Evolutionary conservation across 805 yeast species (phyloP), one percentile per base, ranked within the genome.

Genomic region (Metschnikowia anglica): DNA sequence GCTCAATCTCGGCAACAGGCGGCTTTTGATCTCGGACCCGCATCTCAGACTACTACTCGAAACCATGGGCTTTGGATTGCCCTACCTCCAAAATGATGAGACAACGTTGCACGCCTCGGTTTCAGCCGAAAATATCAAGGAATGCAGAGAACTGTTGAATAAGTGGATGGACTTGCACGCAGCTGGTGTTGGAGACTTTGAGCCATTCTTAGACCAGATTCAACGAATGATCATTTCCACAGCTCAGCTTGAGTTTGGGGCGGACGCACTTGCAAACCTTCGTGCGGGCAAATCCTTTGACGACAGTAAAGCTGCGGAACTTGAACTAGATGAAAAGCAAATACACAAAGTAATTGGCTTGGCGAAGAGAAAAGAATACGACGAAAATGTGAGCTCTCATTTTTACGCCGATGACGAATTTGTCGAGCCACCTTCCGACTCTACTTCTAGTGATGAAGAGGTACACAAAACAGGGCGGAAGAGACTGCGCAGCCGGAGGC

Each of bases 11-110:
- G 42, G 43, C 6, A 43, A 43, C 18, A 51, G 61, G 13, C 51
- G 71, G n/a, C 44, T 61, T 9, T 50, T 78, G 5, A 66, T 75
- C 17, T 68, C 67, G 15, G 78, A 81, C 41, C 73, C 80, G 2
- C 65, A 74, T 38, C 43, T 78, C 13, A 59, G 87, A 25, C 61
- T 78, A 23, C 56, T 81, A 13, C 59, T 82, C 38, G 56, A 59
- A 8, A 51, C 69, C 4, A 56, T 77, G 16, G 83, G 83, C 6
- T 75, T 72, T 44, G 64, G 60, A 4, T 41, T 75, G 12, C 78
- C 80, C 1, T 63, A 50, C 19, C 58, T 59, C 5, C 57, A 70
- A 23, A 66, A 61, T 23, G 76, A 68, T 33, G 54, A 54, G 3
- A 77, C 75, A 47, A 53, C 65, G 12, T 54, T 81, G 11, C 72